These are phyloP conservation scores for Penstemon newberryi DNA, from an alignment of 257 asterid species.

Conservation along the genomic window DNA sequence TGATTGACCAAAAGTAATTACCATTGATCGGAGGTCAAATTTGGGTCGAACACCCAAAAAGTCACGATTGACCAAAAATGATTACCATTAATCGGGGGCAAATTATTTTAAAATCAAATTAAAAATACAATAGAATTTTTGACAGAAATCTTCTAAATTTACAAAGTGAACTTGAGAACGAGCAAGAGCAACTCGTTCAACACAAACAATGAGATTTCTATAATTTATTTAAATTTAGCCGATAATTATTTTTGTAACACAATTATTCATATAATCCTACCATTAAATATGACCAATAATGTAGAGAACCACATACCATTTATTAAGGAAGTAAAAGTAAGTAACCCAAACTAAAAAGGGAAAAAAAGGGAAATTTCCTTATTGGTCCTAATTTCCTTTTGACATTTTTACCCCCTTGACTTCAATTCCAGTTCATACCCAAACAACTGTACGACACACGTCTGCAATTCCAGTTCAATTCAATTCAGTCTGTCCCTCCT, in stretches of 20 bases:
- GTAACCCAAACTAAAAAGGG: constrained; percentile 8
- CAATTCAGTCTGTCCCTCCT: constrained; percentile 8
- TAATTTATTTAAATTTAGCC: neutral
- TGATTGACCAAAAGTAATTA: too few relatives aligned
- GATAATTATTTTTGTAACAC: neutral
- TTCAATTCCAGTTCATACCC: neutral
- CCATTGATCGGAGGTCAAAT: too few relatives aligned
- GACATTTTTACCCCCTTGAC: neutral
- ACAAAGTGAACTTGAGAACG: too few relatives aligned
- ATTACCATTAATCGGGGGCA: too few relatives aligned
- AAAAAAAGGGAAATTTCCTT: neutral
- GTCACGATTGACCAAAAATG: too few relatives aligned
- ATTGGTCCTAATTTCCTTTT: neutral
- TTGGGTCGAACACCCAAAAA: too few relatives aligned
- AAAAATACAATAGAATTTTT: too few relatives aligned
- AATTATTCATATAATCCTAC: neutral
- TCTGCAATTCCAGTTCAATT: constrained; percentile 13
- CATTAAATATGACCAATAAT: too few relatives aligned
- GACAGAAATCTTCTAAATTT: too few relatives aligned
- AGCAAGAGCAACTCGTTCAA: neutral
- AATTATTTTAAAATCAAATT: too few relatives aligned
- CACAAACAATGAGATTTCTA: neutral
- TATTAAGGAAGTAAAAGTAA: neutral
- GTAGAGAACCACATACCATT: neutral
- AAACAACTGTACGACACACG: neutral